Conservation (phyloP, 805 yeast species). For the Phaffomyces antillensis region DNA sequence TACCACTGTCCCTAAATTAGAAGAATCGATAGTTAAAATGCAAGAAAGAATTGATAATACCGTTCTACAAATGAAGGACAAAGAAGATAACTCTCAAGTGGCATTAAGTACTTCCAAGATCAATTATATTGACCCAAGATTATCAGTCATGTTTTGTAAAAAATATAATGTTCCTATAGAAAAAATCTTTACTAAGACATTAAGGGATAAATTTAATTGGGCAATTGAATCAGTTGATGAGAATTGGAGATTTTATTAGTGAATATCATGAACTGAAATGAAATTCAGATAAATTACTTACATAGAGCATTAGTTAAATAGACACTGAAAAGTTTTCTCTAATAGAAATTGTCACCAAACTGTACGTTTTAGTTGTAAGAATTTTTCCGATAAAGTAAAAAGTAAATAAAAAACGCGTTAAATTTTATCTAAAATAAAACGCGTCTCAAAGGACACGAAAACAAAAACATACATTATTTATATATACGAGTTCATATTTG, state of each 20-base stretch:
- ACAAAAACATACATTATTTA: no score
- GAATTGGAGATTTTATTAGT: slow-evolving; percentile 67
- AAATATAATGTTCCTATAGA: slow-evolving; percentile 86
- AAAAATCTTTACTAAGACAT: slow-evolving; percentile 82
- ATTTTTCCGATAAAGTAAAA: no score
- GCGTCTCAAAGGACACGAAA: no score
- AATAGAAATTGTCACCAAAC: no score
- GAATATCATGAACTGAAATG: no score
- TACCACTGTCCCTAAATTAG: slow-evolving; percentile 56
- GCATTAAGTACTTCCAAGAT: slow-evolving; percentile 89
- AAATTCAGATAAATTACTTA: no score
- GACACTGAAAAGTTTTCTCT: background rate
- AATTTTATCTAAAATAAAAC: no score
- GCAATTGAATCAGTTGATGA: slow-evolving; percentile 88
- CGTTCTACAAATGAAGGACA: slow-evolving; percentile 74
- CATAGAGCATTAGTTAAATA: background rate
- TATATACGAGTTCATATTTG: no score
- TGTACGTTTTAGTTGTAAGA: no score
- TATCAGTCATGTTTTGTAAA: slow-evolving; percentile 84
- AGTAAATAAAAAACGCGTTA: no score
- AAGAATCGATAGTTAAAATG: slow-evolving; percentile 60
- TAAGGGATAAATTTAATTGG: slow-evolving; percentile 92
- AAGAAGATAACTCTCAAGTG: slow-evolving; percentile 90
- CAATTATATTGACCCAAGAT: slow-evolving; percentile 92
- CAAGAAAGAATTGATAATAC: slow-evolving; percentile 67